Evolutionary conservation across 1,284 basidiomycete species (phyloP).

Genomic region (Malassezia brasiliensis): DNA sequence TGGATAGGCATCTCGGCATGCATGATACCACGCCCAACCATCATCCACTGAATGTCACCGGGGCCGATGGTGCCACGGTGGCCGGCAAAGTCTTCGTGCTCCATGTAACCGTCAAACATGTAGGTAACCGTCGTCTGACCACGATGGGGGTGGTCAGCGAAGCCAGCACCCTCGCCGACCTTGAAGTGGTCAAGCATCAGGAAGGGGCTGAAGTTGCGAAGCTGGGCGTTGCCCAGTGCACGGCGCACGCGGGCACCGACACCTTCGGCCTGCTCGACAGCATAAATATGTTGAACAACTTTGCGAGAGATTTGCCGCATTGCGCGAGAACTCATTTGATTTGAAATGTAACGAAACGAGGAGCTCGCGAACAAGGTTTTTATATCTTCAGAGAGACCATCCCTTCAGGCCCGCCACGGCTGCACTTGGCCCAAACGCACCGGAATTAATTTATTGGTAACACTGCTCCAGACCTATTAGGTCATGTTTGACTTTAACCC

Average conservation of each 20-base stretch:
- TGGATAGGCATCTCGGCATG: slow-evolving; percentile 69
- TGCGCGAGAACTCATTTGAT: not conserved
- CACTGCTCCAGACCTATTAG: not conserved
- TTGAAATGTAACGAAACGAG: too few relatives aligned
- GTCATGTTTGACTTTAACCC: not conserved
- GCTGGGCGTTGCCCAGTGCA: slow-evolving; percentile 66
- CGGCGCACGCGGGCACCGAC: slow-evolving; percentile 76
- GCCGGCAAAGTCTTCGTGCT: slow-evolving; percentile 86
- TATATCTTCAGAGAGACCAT: too few relatives aligned
- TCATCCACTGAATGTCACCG: slow-evolving; percentile 52
- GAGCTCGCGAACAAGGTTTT: too few relatives aligned
- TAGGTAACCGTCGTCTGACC: slow-evolving; percentile 58
- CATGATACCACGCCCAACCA: slow-evolving; percentile 29
- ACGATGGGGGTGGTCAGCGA: slow-evolving; percentile 66
- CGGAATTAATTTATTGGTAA: not conserved
- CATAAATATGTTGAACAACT: slow-evolving; percentile 65
- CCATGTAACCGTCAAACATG: slow-evolving; percentile 70
- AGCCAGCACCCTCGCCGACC: slow-evolving; percentile 53
- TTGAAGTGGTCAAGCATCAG: slow-evolving; percentile 58
- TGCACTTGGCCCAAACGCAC: too few relatives aligned
- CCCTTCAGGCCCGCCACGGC: too few relatives aligned
- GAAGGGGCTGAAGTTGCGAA: slow-evolving; percentile 80
- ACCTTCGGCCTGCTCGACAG: slow-evolving; percentile 77
- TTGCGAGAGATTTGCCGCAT: slow-evolving; percentile 55
- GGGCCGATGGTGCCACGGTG: slow-evolving; percentile 61